Conservation (phyloP, 1,284 basidiomycete genomes). For the Butyriboletus appendiculatus region DNA sequence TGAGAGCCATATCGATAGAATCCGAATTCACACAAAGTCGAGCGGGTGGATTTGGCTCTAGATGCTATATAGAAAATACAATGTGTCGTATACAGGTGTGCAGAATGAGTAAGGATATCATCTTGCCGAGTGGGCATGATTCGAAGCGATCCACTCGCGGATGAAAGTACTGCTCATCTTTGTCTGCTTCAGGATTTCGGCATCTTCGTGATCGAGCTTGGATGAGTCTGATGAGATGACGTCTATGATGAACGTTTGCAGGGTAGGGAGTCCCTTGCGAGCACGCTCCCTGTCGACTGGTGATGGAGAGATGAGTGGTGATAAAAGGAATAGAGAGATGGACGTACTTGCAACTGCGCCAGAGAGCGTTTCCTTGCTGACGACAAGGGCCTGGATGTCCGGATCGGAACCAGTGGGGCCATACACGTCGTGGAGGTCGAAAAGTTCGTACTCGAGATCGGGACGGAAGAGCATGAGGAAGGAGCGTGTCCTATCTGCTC, state of each 20-base stretch:
- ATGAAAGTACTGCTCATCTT: slow-evolving; percentile 94
- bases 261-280: slow-evolving; percentile 54
- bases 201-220: slow-evolving; percentile 61
- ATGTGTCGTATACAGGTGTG: slow-evolving; percentile 2
- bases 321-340: not conserved
- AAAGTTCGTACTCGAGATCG: slow-evolving; percentile 61
- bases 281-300: slow-evolving; percentile 65
- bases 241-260: slow-evolving; percentile 80
- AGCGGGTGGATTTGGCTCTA: not conserved
- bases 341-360: slow-evolving; percentile 73
- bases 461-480: slow-evolving; percentile 76
- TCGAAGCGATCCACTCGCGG: slow-evolving; percentile 73
- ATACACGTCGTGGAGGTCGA: slow-evolving; percentile 78
- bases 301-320: slow-evolving; percentile 7
- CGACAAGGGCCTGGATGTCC: slow-evolving; percentile 83
- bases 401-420: slow-evolving; percentile 87
- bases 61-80: slow-evolving; percentile 3
- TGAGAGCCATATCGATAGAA: not conserved
- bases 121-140: slow-evolving; percentile 14
- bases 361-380: slow-evolving; percentile 80
- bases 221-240: slow-evolving; percentile 73
- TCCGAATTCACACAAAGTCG: slow-evolving; percentile 10
- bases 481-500: slow-evolving; percentile 54
- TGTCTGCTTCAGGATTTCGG: slow-evolving; percentile 64
- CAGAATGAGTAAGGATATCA: slow-evolving; percentile 4